Conservation (phyloP, 495 filamentous ascomycete genomes). For the Extremus antarcticus region DNA sequence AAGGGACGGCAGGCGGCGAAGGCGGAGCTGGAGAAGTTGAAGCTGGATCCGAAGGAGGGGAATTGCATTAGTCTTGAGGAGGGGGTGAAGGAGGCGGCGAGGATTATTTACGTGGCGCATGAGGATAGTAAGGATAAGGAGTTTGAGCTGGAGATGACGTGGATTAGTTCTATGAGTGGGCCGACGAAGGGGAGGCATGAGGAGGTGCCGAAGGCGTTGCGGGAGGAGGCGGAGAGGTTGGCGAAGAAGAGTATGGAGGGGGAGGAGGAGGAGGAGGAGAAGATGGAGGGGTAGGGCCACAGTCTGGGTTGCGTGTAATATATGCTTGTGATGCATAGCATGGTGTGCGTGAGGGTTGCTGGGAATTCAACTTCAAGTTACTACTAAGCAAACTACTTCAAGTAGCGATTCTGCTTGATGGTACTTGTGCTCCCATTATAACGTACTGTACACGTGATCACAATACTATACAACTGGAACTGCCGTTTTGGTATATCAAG, state of each 20-base stretch:
- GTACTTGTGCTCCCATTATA: no score
- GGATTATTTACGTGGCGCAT: constrained; percentile 93
- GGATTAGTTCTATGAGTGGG: constrained; percentile 72
- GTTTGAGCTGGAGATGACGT: constrained; percentile 98
- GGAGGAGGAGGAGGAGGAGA: constrained; percentile 34
- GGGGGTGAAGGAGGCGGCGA: constrained; percentile 89
- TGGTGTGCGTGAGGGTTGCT: not conserved
- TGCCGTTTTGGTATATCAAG: no score
- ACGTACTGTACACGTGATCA: no score
- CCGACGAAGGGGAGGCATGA: constrained; percentile 86
- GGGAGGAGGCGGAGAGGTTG: constrained; percentile 74
- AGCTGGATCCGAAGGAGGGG: constrained; percentile 56
- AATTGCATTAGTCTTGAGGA: constrained; percentile 58
- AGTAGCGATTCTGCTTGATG: no score
- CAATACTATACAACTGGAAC: no score
- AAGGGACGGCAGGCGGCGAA: constrained; percentile 95
- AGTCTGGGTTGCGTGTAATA: not conserved
- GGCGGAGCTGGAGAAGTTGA: constrained; percentile 93
- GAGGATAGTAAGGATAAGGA: constrained; percentile 98
- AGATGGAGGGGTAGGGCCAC: constrained; percentile 29
- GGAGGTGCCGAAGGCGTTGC: constrained; percentile 77
- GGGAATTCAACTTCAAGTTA: no score
- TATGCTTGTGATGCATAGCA: constrained; percentile 1
- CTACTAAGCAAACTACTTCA: no score
- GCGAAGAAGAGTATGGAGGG: constrained; percentile 35